Evolutionary conservation across 805 yeast genomes (phyloP).

Genomic region (Saccharomycopsis sp.): DNA sequence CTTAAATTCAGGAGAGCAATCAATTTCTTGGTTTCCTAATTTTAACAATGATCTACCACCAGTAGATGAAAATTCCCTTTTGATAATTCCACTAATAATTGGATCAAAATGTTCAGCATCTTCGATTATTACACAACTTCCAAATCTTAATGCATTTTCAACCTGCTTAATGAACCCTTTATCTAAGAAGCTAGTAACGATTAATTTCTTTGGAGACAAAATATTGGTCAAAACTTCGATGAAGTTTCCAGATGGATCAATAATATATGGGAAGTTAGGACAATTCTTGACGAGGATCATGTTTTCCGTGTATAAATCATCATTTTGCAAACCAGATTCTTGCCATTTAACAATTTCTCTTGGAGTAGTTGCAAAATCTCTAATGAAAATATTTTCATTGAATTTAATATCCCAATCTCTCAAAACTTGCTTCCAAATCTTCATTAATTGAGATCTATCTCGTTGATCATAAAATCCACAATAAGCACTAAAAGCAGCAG

Average conservation of each 20-base stretch:
- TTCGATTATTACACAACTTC: slow-evolving; percentile 62
- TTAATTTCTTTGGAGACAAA: slow-evolving; percentile 32
- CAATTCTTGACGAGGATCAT: slow-evolving; percentile 40
- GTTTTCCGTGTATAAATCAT: slow-evolving; percentile 59
- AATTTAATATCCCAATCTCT: slow-evolving; percentile 31
- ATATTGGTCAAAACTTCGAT: slow-evolving; percentile 34
- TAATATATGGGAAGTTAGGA: slow-evolving; percentile 45
- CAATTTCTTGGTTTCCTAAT: slow-evolving; percentile 59
- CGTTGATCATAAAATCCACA: slow-evolving; percentile 52
- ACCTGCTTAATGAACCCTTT: slow-evolving; percentile 57
- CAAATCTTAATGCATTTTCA: slow-evolving; percentile 80
- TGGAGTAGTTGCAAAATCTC: slow-evolving; percentile 35
- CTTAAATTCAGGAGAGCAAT: slow-evolving; percentile 56
- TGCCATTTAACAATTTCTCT: slow-evolving; percentile 46
- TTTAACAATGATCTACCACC: slow-evolving; percentile 66
- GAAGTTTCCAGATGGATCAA: slow-evolving; percentile 63
- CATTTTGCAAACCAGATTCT: slow-evolving; percentile 45
- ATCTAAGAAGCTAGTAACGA: slow-evolving; percentile 66
- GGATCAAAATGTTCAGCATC: slow-evolving; percentile 85
- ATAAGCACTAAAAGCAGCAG: slow-evolving; percentile 56
- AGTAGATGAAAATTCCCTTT: slow-evolving; percentile 49
- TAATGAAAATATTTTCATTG: slow-evolving; percentile 31
- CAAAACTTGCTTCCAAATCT: slow-evolving; percentile 34
- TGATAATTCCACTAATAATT: slow-evolving; percentile 52
- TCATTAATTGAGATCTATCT: slow-evolving; percentile 32